phyloP scores from a whole-genome alignment of 805 yeast genomes.

The Wickerhamomyces canadensis region DNA sequence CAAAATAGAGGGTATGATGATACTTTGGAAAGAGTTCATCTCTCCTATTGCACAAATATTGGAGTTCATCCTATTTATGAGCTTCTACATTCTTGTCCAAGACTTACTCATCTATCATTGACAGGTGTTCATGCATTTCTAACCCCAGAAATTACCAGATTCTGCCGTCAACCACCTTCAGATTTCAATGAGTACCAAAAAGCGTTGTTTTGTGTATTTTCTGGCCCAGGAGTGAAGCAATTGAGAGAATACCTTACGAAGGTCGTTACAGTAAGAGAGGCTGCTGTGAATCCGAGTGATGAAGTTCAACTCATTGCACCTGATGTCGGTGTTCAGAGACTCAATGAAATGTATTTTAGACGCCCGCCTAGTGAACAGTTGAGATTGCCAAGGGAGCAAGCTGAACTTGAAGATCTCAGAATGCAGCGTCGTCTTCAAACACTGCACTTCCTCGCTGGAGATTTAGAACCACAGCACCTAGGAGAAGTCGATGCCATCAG shows the following conservation, averaged over 20 bases:
- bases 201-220: conserved; percentile 84
- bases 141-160: conserved; percentile 76
- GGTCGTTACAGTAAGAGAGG: conserved; percentile 7
- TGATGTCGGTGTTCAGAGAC: neutral
- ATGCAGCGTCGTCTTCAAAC: too few relatives aligned
- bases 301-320: neutral
- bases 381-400: neutral
- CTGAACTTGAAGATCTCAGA: neutral
- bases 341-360: neutral
- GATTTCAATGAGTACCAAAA: conserved; percentile 87
- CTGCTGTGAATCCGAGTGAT: neutral
- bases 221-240: conserved; percentile 81
- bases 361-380: neutral
- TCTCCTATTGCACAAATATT: conserved; percentile 82
- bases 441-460: too few relatives aligned
- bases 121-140: conserved; percentile 92
- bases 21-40: conserved; percentile 86
- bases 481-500: too few relatives aligned
- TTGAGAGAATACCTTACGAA: conserved; percentile 64
- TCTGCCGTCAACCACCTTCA: conserved; percentile 88
- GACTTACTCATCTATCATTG: conserved; percentile 81
- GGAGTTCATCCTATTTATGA: conserved; percentile 73
- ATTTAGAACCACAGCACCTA: too few relatives aligned
- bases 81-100: conserved; percentile 74
- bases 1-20: conserved; percentile 67